Percentiles rank a stretch among this genome's conserved stretches.
Evolutionary conservation across 192 early-diverging fungal genomes (phyloP).

Genomic region (Umbelopsis sp.): DNA sequence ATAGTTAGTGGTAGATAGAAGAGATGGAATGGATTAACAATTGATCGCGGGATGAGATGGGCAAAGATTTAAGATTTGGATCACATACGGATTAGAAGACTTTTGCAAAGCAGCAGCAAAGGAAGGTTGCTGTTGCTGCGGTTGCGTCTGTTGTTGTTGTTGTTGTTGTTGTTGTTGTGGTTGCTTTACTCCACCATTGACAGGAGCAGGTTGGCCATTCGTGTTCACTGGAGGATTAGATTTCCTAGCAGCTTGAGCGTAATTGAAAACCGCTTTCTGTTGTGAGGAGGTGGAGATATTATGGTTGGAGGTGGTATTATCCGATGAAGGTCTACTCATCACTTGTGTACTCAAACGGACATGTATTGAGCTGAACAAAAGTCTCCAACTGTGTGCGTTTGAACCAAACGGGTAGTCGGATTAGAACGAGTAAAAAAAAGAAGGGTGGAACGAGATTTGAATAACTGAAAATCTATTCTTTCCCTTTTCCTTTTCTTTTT

Average conservation of each 20-base stretch:
- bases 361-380: constrained; percentile 13
- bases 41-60: neutral
- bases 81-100: constrained; percentile 20
- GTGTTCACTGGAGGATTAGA: neutral
- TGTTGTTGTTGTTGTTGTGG: constrained; percentile 13
- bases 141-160: neutral
- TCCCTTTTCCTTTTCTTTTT: neutral
- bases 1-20: neutral
- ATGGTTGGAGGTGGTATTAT: constrained; percentile 19
- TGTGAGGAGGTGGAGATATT: constrained; percentile 8
- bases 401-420: neutral
- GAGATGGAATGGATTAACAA: neutral
- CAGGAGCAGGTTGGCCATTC: constrained; percentile 13
- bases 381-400: neutral
- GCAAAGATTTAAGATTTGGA: neutral
- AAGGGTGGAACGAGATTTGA: neutral
- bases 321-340: constrained; percentile 20
- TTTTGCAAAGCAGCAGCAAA: constrained; percentile 31
- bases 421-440: neutral
- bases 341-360: constrained; percentile 16
- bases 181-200: constrained; percentile 16
- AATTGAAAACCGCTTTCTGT: constrained; percentile 36
- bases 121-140: constrained; percentile 17
- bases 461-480: constrained; percentile 3
- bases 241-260: constrained; percentile 39